These are phyloP conservation scores for Heliamphora pulchella DNA, from an alignment of 179 eudicot genomes.

Conservation along the genomic window DNA sequence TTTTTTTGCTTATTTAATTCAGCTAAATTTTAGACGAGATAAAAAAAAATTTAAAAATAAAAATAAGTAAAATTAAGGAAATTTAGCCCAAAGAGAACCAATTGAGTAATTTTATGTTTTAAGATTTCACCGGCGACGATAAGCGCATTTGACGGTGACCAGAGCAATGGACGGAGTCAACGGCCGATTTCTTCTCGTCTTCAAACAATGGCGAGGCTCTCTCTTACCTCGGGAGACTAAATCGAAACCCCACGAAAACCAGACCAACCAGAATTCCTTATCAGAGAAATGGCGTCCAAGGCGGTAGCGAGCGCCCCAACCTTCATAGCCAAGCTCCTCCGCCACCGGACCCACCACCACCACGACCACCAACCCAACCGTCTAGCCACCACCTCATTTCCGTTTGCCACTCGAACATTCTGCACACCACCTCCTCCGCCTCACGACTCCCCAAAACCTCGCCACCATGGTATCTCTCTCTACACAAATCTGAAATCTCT, in stretches of 20 bases:
- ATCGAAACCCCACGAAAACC: not conserved
- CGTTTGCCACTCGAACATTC: slow-evolving; percentile 8
- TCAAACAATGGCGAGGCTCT: not conserved
- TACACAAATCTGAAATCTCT: too few relatives aligned
- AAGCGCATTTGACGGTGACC: not conserved
- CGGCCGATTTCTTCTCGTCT: not conserved
- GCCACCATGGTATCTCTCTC: not conserved
- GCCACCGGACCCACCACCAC: slow-evolving; percentile 9
- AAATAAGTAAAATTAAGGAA: too few relatives aligned
- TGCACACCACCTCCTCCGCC: not conserved
- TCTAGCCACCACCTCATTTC: not conserved
- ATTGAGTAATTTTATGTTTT: too few relatives aligned
- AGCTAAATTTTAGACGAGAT: too few relatives aligned
- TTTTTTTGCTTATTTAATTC: too few relatives aligned
- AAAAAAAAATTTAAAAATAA: too few relatives aligned
- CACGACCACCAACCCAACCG: not conserved
- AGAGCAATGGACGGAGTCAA: too few relatives aligned
- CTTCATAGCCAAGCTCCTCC: slow-evolving; percentile 17
- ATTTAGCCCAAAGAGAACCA: too few relatives aligned
- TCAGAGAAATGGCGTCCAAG: slow-evolving; percentile 21
- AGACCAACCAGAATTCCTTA: not conserved
- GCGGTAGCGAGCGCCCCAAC: slow-evolving; percentile 17
- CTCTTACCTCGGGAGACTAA: not conserved
- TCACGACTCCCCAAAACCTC: not conserved
- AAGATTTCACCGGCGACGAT: not conserved